Evolutionary conservation across 2,329 filamentous ascomycete genomes (phyloP).

Genomic region (Geosmithia putterillii): DNA sequence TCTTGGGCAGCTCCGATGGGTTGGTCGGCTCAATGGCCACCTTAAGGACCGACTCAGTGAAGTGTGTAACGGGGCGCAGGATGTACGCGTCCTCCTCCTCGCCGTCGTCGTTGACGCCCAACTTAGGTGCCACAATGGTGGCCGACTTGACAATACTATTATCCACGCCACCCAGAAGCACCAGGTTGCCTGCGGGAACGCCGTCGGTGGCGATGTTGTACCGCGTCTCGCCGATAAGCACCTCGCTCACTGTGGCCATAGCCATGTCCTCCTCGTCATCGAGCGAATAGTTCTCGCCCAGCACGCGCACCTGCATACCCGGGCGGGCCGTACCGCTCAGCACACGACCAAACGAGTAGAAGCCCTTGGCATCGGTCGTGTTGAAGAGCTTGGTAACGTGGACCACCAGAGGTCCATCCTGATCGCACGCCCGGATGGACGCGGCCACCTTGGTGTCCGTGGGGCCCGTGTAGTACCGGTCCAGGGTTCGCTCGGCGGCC

Average conservation of each 20-base stretch:
- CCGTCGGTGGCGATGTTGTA: conserved; percentile 90
- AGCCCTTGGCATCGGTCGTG: conserved; percentile 77
- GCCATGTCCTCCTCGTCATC: conserved; percentile 99
- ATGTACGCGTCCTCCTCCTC: conserved; percentile 90
- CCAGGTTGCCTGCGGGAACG: conserved; percentile 87
- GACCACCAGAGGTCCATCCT: conserved; percentile 83
- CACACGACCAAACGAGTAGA: conserved; percentile 82
- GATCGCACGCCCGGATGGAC: conserved; percentile 71
- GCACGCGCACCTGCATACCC: conserved; percentile 72
- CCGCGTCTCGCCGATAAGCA: conserved; percentile 82
- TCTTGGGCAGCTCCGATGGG: conserved; percentile 93
- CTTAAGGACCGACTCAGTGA: conserved; percentile 96
- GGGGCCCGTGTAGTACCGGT: conserved; percentile 87
- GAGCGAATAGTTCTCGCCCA: conserved; percentile 89
- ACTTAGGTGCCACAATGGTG: conserved; percentile 68
- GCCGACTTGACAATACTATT: conserved; percentile 98
- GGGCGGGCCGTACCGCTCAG: conserved; percentile 83
- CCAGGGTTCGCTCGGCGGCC: conserved; percentile 62
- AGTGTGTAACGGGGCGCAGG: conserved; percentile 84
- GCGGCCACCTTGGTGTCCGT: conserved; percentile 68
- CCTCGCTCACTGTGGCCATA: conserved; percentile 68
- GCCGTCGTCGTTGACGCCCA: conserved; percentile 31
- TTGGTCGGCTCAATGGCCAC: conserved; percentile 97
- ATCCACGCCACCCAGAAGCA: conserved; percentile 83
- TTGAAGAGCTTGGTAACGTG: conserved; percentile 92